These are phyloP conservation scores for Sanguinoderma infundibulare DNA, from an alignment of 1,284 basidiomycete species.

Conservation along the genomic window DNA sequence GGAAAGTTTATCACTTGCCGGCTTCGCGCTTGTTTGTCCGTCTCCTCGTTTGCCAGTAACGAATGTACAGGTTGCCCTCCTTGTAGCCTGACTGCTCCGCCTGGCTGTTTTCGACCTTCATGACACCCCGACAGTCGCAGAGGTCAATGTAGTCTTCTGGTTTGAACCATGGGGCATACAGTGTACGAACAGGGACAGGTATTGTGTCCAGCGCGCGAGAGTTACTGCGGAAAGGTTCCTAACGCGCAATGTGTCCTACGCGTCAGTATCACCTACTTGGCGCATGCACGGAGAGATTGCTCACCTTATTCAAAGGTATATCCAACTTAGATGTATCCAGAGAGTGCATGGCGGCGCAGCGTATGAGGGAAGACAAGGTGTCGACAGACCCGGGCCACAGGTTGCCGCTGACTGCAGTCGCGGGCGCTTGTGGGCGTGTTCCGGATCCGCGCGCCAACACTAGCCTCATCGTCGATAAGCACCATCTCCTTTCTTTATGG, in stretches of 20 bases:
- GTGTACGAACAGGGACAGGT: conserved; percentile 8
- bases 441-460: not conserved
- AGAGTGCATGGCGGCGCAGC: not conserved
- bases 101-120: not conserved
- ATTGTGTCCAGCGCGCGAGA: not conserved
- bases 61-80: not conserved
- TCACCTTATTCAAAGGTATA: not conserved
- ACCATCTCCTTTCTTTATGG: not conserved
- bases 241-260: not conserved
- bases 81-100: not conserved
- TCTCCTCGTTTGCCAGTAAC: not conserved
- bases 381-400: no score
- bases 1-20: not conserved
- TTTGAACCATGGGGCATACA: not conserved
- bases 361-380: no score
- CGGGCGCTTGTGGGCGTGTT: no score
- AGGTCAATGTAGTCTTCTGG: conserved; percentile 14
- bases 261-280: not conserved
- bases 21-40: not conserved
- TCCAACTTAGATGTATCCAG: not conserved
- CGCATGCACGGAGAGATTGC: not conserved
- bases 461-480: no score
- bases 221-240: not conserved
- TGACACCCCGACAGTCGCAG: conserved; percentile 6
- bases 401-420: no score